Evolutionary conservation across 257 asterid genomes (phyloP), one percentile per base, ranked within the genome.

Genomic region (Ehretia macrophylla): DNA sequence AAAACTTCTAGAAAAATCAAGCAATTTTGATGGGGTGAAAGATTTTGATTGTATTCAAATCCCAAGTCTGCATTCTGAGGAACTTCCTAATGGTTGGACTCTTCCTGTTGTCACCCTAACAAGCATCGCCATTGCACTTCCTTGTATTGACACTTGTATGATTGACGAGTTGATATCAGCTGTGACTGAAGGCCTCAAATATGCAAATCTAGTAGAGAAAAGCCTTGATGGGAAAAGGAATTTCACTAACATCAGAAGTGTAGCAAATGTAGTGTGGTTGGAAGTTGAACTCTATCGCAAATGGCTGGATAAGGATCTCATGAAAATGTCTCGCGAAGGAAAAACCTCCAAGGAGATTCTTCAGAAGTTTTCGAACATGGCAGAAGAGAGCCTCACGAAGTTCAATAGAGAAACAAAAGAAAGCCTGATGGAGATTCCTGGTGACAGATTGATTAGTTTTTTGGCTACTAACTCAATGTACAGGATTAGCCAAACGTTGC

Each of bases 401-500:
- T 70, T 70, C 66, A 58, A 51, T 27, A 21, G 20, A 32, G 32
- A 60, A 0, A 21, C 4, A 5, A 39, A 35, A 4, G 64, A 17
- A 51, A 9, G 44, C 8, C 11, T 62, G 0, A 56, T 37, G 56
- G 54, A 62, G 17, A 65, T 70, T 27, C 76, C 82, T 35, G 39
- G 63, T 5, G 46, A 59, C 4, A 68, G 79, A 74, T 72, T 74
- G 0, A 11, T 10, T 27, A 60, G 21, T 4, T 46, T 62, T 38
- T 20, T 69, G 17, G 74, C 79, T 35, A 66, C 82, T 1, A 66
- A 70, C 62, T 73, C 77, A 10, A 69, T 70, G 83, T 73, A 69
- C 62, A 51, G 68, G 38, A 63, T 63, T 11, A 65, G 67, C 18
- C 44, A 11, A 45, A 66, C 69, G 12, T 23, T 69, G 11, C 14